phyloP scores from a whole-genome alignment of 2,329 filamentous ascomycete species.

The Bisporella sp. region DNA sequence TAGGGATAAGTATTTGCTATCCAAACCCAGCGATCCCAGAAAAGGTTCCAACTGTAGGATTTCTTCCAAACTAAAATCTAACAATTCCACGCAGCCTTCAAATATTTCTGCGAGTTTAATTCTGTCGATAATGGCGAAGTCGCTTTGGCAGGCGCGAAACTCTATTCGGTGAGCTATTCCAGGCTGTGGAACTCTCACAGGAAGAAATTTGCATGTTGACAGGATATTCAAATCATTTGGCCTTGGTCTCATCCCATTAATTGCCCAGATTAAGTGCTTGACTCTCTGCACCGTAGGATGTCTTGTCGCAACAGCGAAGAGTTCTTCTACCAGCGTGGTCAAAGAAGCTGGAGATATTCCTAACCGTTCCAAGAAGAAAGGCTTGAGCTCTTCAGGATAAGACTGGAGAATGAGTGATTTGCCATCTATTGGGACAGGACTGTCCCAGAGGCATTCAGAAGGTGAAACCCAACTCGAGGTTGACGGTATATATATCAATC shows the following conservation, averaged over 20 bases:
- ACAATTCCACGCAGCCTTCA: slow-evolving; percentile 1
- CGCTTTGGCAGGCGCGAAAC: background rate
- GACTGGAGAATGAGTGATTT: slow-evolving; percentile 6
- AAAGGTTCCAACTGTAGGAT: slow-evolving; percentile 8
- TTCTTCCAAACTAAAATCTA: slow-evolving; percentile 11
- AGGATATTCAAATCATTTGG: slow-evolving; percentile 2
- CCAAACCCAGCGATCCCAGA: slow-evolving; percentile 3
- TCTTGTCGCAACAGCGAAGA: slow-evolving; percentile 2
- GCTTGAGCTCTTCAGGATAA: slow-evolving; percentile 3
- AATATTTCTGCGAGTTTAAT: slow-evolving; percentile 9
- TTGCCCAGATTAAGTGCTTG: slow-evolving; percentile 11
- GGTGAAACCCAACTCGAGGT: slow-evolving; percentile 10
- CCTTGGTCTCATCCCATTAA: slow-evolving; percentile 9
- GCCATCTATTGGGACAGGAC: slow-evolving; percentile 12
- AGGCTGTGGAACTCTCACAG: background rate
- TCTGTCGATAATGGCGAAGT: slow-evolving; percentile 8
- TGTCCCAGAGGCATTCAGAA: slow-evolving; percentile 14
- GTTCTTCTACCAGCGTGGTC: slow-evolving; percentile 9
- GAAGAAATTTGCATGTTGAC: slow-evolving; percentile 1
- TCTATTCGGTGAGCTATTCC: background rate
- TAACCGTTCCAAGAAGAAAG: slow-evolving; percentile 9
- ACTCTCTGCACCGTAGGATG: slow-evolving; percentile 2
- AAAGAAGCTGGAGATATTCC: slow-evolving; percentile 11
- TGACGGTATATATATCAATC: slow-evolving; percentile 9
- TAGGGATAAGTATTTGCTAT: slow-evolving; percentile 6